Evolutionary conservation across 192 early-diverging fungal genomes (phyloP), one percentile per base, ranked within the genome.

Genomic region (Lobosporangium transversale): DNA sequence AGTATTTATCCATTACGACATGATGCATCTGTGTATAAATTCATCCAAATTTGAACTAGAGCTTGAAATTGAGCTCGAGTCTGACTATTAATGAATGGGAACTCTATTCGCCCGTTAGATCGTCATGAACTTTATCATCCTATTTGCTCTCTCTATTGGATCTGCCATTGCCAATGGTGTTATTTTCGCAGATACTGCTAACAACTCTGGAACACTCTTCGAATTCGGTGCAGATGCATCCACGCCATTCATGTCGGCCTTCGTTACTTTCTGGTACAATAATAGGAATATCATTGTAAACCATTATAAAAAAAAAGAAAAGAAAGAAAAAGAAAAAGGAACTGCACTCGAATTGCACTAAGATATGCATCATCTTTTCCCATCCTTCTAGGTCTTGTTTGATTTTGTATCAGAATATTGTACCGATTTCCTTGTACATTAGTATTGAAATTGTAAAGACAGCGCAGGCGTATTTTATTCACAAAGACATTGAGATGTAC

Each of bases 391-490:
- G 91, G 94, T 87, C 90, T 7, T 86, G 90, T 44, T 78, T 99
- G 42, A 94, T 97, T 79, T 80, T 94, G 48, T 96, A 93, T 78
- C 97, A 99, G 81, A 97, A 95, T 56, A 90, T 99, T 30, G 93
- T 99, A 11, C 97, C 97, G 1, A 96, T 99, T 60, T 96, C 95
- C 36, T 84, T 98, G 48, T 96, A 96, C 63, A 89, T 98, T 47
- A 94, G 92, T 15, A 88, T 98, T 29, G 97, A 98, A 80, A 84
- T 96, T 29, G 95, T 96, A 36, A 97, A 95, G 79, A 90, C 92
- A 3, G 81, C 93, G 49, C 93, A 94, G 89, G 93, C 94, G 0
- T 96, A 91, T 64, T 96, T 99, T 64, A 97, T 99, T 78, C 89
- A 88, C 68, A 81, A 87, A 53, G 97, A 99, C 76, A 73, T 90